Conservation (phyloP, 306 rosid genomes). For the Corylus heterophylla region DNA sequence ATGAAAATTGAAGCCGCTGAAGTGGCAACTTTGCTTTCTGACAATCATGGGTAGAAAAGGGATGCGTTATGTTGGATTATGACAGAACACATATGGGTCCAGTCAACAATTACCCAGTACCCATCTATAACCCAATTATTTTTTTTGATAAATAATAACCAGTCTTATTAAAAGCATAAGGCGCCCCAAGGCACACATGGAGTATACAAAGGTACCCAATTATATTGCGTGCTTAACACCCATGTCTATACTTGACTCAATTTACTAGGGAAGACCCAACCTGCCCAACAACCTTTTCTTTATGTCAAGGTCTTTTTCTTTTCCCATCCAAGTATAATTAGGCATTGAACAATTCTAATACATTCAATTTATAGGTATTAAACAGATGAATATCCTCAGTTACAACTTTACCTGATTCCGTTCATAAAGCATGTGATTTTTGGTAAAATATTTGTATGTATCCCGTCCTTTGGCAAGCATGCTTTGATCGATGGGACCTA, state of each 20-base stretch:
- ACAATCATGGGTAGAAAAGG: neutral
- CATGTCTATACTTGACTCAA: neutral
- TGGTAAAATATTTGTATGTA: constrained; percentile 84
- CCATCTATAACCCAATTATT: neutral
- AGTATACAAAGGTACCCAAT: neutral
- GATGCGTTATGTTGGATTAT: neutral
- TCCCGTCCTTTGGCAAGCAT: constrained; percentile 96
- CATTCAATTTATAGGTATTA: neutral
- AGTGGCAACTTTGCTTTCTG: neutral
- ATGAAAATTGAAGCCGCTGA: neutral
- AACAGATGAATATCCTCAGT: constrained; percentile 14
- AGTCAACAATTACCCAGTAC: neutral
- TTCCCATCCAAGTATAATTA: neutral
- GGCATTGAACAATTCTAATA: constrained; percentile 7
- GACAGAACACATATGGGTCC: neutral
- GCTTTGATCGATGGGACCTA: constrained; percentile 78
- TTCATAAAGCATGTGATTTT: constrained; percentile 98
- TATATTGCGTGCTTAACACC: neutral
- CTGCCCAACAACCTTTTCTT: neutral
- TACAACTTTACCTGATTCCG: constrained; percentile 75
- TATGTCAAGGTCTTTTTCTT: neutral
- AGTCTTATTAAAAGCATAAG: no score
- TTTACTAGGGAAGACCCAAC: neutral
- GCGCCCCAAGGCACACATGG: no score
- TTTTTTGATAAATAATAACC: no score